Conservation (phyloP, 129 eudicot species). For the Lactuca sativa region DNA sequence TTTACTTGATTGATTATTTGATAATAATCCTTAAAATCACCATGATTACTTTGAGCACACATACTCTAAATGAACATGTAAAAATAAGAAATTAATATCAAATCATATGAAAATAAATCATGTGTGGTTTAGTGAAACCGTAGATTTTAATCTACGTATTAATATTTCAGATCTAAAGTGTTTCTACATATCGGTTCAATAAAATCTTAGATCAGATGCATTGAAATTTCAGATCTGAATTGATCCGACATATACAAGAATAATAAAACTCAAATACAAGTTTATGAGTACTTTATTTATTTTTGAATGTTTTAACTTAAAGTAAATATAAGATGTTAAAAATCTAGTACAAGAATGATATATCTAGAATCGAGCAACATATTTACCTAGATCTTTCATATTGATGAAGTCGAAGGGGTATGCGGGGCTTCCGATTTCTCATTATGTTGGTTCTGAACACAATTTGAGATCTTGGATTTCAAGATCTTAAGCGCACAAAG, state of each 20-base stretch:
- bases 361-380: neutral
- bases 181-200: neutral
- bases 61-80: neutral
- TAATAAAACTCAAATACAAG: neutral
- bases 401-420: neutral
- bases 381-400: slow-evolving; percentile 15
- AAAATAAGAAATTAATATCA: neutral
- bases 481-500: neutral
- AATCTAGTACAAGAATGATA: neutral
- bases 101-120: neutral
- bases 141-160: slow-evolving; percentile 9
- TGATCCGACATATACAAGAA: neutral
- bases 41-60: neutral
- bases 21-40: too few species aligned
- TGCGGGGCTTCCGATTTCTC: neutral
- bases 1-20: too few species aligned
- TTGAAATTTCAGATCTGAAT: neutral
- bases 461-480: neutral
- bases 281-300: neutral
- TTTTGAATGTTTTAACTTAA: neutral
- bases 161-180: neutral
- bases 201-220: neutral
- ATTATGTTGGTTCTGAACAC: neutral
- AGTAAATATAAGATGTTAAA: neutral
- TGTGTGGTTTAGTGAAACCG: neutral